Evolutionary conservation across 2,329 filamentous ascomycete genomes (phyloP).

Genomic region (Ophiostoma pallidulum): DNA sequence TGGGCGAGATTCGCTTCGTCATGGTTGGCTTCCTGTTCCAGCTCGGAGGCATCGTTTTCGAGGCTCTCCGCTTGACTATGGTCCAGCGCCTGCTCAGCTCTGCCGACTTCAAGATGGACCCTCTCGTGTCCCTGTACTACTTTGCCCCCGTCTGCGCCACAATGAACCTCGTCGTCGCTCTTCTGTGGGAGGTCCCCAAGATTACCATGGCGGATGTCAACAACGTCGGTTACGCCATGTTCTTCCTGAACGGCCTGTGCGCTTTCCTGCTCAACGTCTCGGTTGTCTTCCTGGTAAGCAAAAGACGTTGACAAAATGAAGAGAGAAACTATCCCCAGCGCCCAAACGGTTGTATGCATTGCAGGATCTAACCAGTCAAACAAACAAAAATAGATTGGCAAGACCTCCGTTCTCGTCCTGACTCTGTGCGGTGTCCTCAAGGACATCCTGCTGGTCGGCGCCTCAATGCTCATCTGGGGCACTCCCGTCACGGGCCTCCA

Average conservation of each 20-base stretch:
- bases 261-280: slow-evolving; percentile 79
- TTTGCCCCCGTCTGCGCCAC: slow-evolving; percentile 75
- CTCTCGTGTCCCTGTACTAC: slow-evolving; percentile 81
- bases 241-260: slow-evolving; percentile 66
- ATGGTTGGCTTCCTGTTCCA: slow-evolving; percentile 72
- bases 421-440: slow-evolving; percentile 83
- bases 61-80: slow-evolving; percentile 75
- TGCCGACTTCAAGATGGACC: slow-evolving; percentile 86
- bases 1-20: slow-evolving; percentile 93
- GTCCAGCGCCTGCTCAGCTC: slow-evolving; percentile 74
- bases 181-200: slow-evolving; percentile 64
- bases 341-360: too few relatives aligned
- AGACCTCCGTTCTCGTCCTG: slow-evolving; percentile 76
- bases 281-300: slow-evolving; percentile 70
- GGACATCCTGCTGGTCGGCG: slow-evolving; percentile 72
- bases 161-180: slow-evolving; percentile 68
- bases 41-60: slow-evolving; percentile 67
- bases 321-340: too few relatives aligned
- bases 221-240: slow-evolving; percentile 61
- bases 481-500: slow-evolving; percentile 66
- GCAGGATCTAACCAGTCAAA: slow-evolving; percentile 15
- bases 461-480: slow-evolving; percentile 74
- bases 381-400: slow-evolving; percentile 71
- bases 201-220: slow-evolving; percentile 62
- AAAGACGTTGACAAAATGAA: too few relatives aligned